These are phyloP conservation scores for Cucumis variabilis DNA, from an alignment of 331 rosid genomes.

Conservation along the genomic window DNA sequence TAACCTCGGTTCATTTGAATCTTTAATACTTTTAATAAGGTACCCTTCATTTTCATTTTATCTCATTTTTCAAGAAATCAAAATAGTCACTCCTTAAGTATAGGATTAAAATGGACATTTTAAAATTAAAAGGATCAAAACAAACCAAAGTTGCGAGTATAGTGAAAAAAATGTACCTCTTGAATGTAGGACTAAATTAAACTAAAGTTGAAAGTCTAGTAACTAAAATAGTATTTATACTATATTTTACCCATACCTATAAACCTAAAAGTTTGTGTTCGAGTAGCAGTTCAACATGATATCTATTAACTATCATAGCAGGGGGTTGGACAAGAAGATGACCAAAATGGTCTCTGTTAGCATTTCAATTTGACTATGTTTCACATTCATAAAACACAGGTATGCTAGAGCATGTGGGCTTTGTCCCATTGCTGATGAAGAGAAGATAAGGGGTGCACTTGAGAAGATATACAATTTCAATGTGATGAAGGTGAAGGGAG, in stretches of 20 bases:
- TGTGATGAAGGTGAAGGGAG: conserved; percentile 77
- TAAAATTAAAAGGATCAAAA: not conserved
- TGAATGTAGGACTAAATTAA: too few relatives aligned
- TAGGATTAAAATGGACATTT: not conserved
- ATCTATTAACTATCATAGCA: not conserved
- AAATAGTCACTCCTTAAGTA: not conserved
- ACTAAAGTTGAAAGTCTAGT: too few relatives aligned
- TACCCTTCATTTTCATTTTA: too few relatives aligned
- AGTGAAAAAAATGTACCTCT: not conserved
- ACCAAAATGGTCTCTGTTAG: not conserved
- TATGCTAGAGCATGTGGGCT: conserved; percentile 90
- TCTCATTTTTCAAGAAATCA: too few relatives aligned
- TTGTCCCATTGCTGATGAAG: conserved; percentile 72
- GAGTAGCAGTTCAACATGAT: not conserved
- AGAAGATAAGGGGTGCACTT: conserved; percentile 69
- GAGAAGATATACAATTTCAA: conserved; percentile 67
- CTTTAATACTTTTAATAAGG: too few relatives aligned
- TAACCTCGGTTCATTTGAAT: too few relatives aligned
- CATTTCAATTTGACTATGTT: not conserved
- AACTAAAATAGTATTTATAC: not conserved
- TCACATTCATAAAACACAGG: conserved; percentile 48
- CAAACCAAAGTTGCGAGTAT: too few relatives aligned
- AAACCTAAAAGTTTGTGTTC: not conserved
- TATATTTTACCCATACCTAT: not conserved
- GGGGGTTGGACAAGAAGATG: not conserved